These are phyloP conservation scores for Podospora australis DNA, from an alignment of 495 filamentous ascomycete species.

Conservation along the genomic window DNA sequence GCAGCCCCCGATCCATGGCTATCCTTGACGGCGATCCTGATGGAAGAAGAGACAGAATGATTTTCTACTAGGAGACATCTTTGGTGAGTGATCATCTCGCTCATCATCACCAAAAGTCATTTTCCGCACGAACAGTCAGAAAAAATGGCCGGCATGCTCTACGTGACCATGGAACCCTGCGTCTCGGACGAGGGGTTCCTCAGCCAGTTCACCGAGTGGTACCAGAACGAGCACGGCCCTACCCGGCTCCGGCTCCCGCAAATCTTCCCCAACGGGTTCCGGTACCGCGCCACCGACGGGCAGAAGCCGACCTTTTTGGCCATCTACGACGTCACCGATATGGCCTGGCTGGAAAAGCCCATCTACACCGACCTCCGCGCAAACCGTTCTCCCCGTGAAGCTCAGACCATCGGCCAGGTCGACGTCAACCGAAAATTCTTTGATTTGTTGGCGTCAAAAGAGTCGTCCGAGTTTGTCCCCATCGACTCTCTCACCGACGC, in stretches of 20 bases:
- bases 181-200: conserved; percentile 41
- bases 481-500: conserved; percentile 54
- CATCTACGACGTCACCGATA: conserved; percentile 71
- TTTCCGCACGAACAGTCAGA: neutral
- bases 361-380: conserved; percentile 62
- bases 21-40: too few relatives aligned
- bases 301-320: conserved; percentile 64
- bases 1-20: neutral
- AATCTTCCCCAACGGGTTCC: conserved; percentile 68
- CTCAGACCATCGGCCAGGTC: conserved; percentile 68
- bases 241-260: conserved; percentile 61
- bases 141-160: conserved; percentile 52
- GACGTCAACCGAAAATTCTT: conserved; percentile 63
- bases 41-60: too few relatives aligned
- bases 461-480: conserved; percentile 46
- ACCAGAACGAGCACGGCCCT: conserved; percentile 83
- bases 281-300: conserved; percentile 62
- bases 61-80: neutral
- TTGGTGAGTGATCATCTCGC: neutral
- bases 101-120: neutral
- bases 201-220: conserved; percentile 81
- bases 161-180: conserved; percentile 71
- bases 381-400: conserved; percentile 66
- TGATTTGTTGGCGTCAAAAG: conserved; percentile 51
- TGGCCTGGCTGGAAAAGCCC: conserved; percentile 57